Percentiles rank a stretch among this genome's conserved stretches.
Conservation (phyloP, 345 rosid genomes). For the Passiflora organensis region DNA sequence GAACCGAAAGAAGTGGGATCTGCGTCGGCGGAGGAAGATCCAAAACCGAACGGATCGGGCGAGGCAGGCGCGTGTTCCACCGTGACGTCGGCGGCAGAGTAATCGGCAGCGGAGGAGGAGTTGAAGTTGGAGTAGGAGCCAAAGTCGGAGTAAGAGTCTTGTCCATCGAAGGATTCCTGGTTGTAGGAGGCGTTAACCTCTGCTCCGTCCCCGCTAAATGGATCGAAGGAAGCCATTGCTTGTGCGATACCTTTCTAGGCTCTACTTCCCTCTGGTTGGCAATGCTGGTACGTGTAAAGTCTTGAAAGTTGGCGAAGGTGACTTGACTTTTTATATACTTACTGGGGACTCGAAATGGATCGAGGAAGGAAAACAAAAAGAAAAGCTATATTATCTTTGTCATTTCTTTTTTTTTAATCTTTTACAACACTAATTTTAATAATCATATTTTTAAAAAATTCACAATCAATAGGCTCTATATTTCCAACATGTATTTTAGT, state of each 20-base stretch:
- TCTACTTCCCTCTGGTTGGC: neutral
- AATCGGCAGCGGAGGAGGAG: constrained; percentile 4
- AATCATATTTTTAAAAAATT: no score
- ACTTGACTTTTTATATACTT: constrained; percentile 11
- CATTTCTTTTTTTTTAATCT: no score
- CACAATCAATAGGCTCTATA: no score
- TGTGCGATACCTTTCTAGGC: neutral
- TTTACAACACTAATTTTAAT: no score
- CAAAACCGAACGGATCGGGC: constrained; percentile 46
- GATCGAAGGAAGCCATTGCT: constrained; percentile 46
- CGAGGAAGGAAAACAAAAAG: neutral
- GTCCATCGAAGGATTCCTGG: constrained; percentile 35
- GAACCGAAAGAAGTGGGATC: constrained; percentile 50
- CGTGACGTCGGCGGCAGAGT: constrained; percentile 31
- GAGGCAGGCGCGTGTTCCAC: constrained; percentile 37
- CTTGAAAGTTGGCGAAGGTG: neutral
- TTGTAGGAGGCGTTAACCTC: constrained; percentile 26
- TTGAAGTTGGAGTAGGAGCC: constrained; percentile 30
- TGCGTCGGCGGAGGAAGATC: constrained; percentile 25
- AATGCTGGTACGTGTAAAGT: neutral
- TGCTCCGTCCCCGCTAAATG: constrained; percentile 38
- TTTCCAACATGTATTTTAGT: no score
- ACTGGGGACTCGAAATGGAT: constrained; percentile 5
- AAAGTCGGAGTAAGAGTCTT: constrained; percentile 54
- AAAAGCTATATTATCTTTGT: no score